These are phyloP conservation scores for Pestalotiopsis sp. DNA, from an alignment of 2,329 filamentous ascomycete species.

Conservation along the genomic window DNA sequence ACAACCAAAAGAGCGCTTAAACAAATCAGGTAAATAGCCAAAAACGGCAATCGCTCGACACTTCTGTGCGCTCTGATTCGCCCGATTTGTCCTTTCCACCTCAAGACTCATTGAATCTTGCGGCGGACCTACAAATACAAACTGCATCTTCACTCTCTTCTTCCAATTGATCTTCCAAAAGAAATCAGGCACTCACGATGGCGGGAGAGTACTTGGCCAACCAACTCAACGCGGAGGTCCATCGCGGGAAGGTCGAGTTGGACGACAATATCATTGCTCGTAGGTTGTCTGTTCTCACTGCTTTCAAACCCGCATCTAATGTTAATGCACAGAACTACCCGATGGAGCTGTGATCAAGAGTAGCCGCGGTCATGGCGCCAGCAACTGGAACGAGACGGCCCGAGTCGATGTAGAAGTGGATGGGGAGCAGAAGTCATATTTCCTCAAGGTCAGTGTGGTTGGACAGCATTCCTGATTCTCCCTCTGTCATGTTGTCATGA, in stretches of 20 bases:
- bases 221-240: neutral
- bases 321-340: neutral
- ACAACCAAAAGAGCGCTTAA: neutral
- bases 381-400: neutral
- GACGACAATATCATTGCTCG: neutral
- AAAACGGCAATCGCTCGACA: neutral
- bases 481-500: neutral
- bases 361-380: neutral
- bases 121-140: too few species aligned
- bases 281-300: rapidly evolving
- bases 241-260: neutral
- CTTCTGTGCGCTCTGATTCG: neutral
- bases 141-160: too few species aligned
- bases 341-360: neutral
- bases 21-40: neutral
- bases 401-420: neutral
- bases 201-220: neutral
- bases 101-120: too few species aligned
- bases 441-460: neutral
- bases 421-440: neutral
- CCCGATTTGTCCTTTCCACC: too few species aligned
- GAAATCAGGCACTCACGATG: too few species aligned
- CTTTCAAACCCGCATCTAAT: neutral
- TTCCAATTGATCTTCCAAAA: too few species aligned
- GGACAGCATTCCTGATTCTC: neutral